Conservation (phyloP, 2,329 filamentous ascomycete species). For the Leptoxyphium fumago region DNA sequence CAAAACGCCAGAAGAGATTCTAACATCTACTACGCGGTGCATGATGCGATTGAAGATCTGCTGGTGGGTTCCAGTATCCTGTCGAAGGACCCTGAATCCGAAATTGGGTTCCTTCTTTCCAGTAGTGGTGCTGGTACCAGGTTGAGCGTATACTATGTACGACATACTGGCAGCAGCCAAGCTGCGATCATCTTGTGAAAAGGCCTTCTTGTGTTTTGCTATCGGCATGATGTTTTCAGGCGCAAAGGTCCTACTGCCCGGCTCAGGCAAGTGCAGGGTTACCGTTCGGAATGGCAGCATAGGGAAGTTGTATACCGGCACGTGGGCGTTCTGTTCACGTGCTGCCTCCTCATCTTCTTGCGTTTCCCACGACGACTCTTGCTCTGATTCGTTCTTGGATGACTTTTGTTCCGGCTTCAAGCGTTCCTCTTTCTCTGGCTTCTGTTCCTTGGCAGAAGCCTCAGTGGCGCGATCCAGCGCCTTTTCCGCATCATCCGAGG, state of each 20-base stretch:
- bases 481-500: constrained; percentile 48
- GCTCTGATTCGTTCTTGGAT: constrained; percentile 47
- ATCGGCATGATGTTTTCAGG: constrained; percentile 81
- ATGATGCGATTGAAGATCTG: constrained; percentile 83
- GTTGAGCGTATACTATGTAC: constrained; percentile 89
- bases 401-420: constrained; percentile 35
- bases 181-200: constrained; percentile 91
- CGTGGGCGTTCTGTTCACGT: constrained; percentile 50
- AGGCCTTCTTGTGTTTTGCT: constrained; percentile 89
- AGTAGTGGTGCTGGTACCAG: constrained; percentile 19
- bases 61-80: constrained; percentile 82
- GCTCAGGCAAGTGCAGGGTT: constrained; percentile 46
- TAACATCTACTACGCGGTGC: constrained; percentile 89
- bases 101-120: constrained; percentile 51
- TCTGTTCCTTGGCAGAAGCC: constrained; percentile 24
- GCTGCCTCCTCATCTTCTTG: constrained; percentile 62
- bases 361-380: constrained; percentile 61
- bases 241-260: constrained; percentile 45
- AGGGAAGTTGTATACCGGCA: constrained; percentile 79
- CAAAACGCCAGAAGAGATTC: constrained; percentile 54
- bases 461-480: constrained; percentile 42
- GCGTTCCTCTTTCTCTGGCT: constrained; percentile 13
- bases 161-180: constrained; percentile 77
- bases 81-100: constrained; percentile 81
- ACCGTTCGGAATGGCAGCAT: constrained; percentile 95